Evolutionary conservation across 78 protist species (phyloP).

Genomic region (Protostelium mycophagum): DNA sequence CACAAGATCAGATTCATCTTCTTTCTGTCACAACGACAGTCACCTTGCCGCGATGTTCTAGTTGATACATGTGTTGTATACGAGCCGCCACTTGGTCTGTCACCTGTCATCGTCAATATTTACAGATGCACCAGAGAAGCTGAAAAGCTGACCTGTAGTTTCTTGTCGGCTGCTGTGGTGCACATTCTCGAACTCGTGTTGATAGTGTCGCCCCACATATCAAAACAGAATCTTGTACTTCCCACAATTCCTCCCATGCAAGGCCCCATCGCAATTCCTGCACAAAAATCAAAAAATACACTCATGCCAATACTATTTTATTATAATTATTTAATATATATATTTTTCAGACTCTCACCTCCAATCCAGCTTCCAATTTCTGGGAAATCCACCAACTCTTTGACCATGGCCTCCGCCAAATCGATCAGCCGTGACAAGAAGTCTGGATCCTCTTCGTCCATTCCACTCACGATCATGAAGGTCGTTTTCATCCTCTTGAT

Average conservation of each 20-base stretch:
- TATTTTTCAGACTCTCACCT: neutral
- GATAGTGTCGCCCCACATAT: conserved; percentile 87
- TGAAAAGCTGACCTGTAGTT: too few species aligned
- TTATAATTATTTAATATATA: too few species aligned
- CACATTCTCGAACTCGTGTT: conserved; percentile 82
- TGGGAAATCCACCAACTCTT: neutral
- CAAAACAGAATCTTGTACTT: conserved; percentile 42
- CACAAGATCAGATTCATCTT: too few species aligned
- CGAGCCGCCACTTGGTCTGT: neutral
- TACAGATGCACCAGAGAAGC: too few species aligned
- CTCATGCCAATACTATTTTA: too few species aligned
- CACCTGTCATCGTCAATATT: neutral
- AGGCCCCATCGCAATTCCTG: conserved; percentile 75
- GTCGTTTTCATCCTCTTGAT: neutral
- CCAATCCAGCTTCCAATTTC: neutral
- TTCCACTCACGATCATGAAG: neutral
- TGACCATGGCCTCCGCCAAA: too few species aligned
- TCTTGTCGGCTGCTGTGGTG: conserved; percentile 21
- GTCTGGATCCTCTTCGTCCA: too few species aligned
- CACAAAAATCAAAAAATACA: neutral
- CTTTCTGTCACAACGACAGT: too few species aligned
- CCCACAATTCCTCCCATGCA: conserved; percentile 82
- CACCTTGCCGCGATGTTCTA: neutral
- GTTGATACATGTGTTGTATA: neutral
- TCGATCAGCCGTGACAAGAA: neutral